phyloP scores from a whole-genome alignment of 805 yeast species.

The Kodamaea restingae region DNA sequence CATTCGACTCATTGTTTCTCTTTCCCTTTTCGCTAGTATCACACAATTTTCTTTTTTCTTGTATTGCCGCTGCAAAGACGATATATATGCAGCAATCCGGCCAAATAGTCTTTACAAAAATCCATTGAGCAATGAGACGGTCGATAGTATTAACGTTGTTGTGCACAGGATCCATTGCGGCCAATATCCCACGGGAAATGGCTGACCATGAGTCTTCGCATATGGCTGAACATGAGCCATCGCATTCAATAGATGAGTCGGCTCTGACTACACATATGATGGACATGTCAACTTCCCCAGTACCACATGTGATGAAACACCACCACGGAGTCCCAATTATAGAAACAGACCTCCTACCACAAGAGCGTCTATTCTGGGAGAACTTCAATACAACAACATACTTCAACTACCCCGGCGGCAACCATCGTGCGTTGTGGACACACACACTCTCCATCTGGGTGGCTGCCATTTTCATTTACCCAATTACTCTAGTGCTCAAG shows the following conservation, averaged over 20 bases:
- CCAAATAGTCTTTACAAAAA: neutral
- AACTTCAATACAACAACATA: conserved; percentile 65
- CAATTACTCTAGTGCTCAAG: conserved; percentile 62
- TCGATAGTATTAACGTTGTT: neutral
- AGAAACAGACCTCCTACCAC: conserved; percentile 60
- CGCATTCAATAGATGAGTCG: neutral
- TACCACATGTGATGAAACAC: conserved; percentile 37
- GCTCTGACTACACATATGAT: neutral
- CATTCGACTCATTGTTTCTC: conserved; percentile 1
- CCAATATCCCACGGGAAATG: neutral
- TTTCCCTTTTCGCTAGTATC: conserved; percentile 3
- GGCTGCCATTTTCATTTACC: conserved; percentile 57
- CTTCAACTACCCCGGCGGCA: conserved; percentile 51
- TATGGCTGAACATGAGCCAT: conserved; percentile 1
- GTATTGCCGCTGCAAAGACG: neutral
- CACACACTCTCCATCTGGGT: conserved; percentile 48
- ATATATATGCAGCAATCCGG: neutral
- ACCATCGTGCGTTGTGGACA: conserved; percentile 46
- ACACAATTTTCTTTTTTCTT: neutral
- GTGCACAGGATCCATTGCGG: neutral
- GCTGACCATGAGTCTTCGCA: too few relatives aligned
- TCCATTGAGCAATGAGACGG: neutral
- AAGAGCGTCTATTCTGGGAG: conserved; percentile 75
- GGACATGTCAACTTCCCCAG: conserved; percentile 15
- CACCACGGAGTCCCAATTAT: conserved; percentile 75